These are phyloP conservation scores for Excoecaria cochinchinensis DNA, from an alignment of 345 rosid species.

Conservation along the genomic window DNA sequence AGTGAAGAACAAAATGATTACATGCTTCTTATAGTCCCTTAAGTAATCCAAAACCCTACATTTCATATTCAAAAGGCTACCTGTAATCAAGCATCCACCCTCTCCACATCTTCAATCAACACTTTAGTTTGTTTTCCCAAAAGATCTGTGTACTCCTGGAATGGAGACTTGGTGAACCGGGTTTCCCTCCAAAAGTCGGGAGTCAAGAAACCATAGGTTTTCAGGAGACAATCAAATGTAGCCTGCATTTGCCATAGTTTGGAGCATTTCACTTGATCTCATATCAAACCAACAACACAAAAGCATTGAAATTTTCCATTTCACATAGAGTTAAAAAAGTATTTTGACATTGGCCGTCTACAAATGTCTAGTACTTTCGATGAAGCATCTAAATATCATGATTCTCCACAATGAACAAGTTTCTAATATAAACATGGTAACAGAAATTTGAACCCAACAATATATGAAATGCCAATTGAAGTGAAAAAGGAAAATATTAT, in stretches of 20 bases:
- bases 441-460: too few species aligned
- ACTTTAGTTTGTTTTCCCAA: slow-evolving; percentile 43
- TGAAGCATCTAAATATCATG: too few species aligned
- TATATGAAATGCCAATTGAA: too few species aligned
- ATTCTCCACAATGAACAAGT: too few species aligned
- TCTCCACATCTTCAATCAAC: slow-evolving; percentile 31
- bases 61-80: background rate
- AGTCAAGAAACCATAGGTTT: slow-evolving; percentile 76
- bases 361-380: too few species aligned
- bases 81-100: slow-evolving; percentile 26
- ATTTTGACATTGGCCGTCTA: too few species aligned
- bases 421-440: too few species aligned
- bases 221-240: slow-evolving; percentile 60
- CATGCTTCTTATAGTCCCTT: slow-evolving; percentile 6
- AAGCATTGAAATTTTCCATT: background rate
- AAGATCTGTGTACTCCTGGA: slow-evolving; percentile 59
- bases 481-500: too few species aligned
- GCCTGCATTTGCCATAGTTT: slow-evolving; percentile 37
- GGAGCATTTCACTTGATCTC: too few species aligned
- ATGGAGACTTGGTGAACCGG: slow-evolving; percentile 49
- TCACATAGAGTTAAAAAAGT: background rate
- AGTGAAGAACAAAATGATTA: background rate
- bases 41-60: background rate
- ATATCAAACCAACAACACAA: background rate
- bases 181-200: slow-evolving; percentile 80